These are phyloP conservation scores for Pyropia haitanensis DNA, from an alignment of 23 red algal species.

Conservation along the genomic window DNA sequence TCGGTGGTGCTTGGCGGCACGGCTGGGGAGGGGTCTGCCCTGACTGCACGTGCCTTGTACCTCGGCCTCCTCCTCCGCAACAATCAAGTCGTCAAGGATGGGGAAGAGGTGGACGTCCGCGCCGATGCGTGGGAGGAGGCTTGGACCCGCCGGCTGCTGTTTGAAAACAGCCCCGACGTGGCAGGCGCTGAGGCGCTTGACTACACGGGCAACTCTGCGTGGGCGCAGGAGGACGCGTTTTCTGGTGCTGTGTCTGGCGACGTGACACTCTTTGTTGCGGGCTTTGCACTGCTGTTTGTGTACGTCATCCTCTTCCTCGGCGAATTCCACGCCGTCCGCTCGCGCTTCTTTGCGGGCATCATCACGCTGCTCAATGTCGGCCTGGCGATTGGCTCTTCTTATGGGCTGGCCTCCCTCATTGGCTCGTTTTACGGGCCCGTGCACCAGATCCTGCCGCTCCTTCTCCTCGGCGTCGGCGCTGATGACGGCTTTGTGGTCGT, in stretches of 20 bases:
- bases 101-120: constrained; percentile 30
- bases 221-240: constrained; percentile 25
- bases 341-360: constrained; percentile 34
- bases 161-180: constrained; percentile 12
- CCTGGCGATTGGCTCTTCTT: constrained; percentile 36
- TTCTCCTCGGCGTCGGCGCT: constrained; percentile 61
- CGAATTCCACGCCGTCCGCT: constrained; percentile 53
- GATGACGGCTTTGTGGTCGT: constrained; percentile 66
- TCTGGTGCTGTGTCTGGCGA: constrained; percentile 31
- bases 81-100: constrained; percentile 31
- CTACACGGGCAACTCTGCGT: constrained; percentile 18
- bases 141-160: constrained; percentile 22
- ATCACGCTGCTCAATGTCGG: constrained; percentile 33
- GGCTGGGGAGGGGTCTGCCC: constrained; percentile 1
- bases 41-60: constrained; percentile 8
- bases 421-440: constrained; percentile 64
- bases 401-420: constrained; percentile 40
- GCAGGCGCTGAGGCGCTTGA: constrained; percentile 1
- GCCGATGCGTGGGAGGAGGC: constrained; percentile 30
- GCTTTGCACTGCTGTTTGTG: constrained; percentile 46
- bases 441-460: constrained; percentile 58
- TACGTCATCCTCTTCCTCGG: constrained; percentile 61
- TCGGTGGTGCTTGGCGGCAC: constrained; percentile 15
- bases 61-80: constrained; percentile 27
- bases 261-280: constrained; percentile 27